Evolutionary conservation across 768 basidiomycete genomes (phyloP), one percentile per base, ranked within the genome.

Genomic region (Trichaptum fuscoviolaceum): DNA sequence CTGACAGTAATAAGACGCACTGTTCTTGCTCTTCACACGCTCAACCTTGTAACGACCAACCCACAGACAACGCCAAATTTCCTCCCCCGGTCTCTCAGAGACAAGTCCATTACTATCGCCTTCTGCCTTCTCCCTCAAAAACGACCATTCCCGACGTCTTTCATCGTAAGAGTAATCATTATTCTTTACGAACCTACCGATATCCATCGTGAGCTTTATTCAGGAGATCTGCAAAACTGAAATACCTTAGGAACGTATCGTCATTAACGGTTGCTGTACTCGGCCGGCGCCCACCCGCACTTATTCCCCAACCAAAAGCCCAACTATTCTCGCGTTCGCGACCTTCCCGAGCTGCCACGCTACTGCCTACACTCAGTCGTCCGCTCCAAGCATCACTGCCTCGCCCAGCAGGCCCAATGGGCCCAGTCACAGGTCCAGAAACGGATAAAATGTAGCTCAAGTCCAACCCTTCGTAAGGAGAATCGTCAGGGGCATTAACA

Each of bases 41-140:
- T 83, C 82, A 7, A 92, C 87, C 73, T 81, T 87, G 75, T 87
- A 91, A 65, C 82, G 78, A 15, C 91, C 91, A 52, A 87, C 81
- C 36, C 84, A 77, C 10, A 82, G 82, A 70, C 87, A 89, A 62
- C 79, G 77, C 91, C 91, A 93, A 66, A 86, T 77, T 70, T 92
- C 91, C 66, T 86, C 35, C 70, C 69, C 84, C 86, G 86, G 23
- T 84, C 84, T 66, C 73, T 79, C 82, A 82, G 83, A 26, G 25
- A 73, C 69, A 2, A 75, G 70, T 36, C 59, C 59, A 25, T 1
- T 17, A 9, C 15, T 61, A 12, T 61, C 59, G 5, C 70, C 69
- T 65, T 85, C 82, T 17, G 78, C 81, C 62, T 76, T 81, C 75
- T 88, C 87, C 69, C 79, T 81, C 67, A 76, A 78, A 73, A 90